Evolutionary conservation across 306 rosid species (phyloP).

Genomic region (Purshia tridentata): DNA sequence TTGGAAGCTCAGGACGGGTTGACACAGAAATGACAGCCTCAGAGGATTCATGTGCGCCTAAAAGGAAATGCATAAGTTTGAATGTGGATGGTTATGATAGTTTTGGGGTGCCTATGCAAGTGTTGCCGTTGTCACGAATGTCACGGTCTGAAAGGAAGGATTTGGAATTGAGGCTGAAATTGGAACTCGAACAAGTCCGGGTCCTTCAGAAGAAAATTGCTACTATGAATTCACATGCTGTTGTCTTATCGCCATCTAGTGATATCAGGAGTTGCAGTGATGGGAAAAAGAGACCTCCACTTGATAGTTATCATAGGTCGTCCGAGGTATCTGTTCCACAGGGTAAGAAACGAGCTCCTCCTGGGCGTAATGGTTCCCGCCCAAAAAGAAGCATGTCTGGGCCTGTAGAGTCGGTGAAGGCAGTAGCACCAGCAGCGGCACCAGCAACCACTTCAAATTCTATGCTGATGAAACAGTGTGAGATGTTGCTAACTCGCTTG

Average conservation of each 20-base stretch:
- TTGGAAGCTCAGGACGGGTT: slow-evolving; percentile 72
- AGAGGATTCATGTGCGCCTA: slow-evolving; percentile 61
- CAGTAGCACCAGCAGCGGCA: slow-evolving; percentile 18
- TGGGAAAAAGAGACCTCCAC: slow-evolving; percentile 57
- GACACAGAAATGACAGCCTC: slow-evolving; percentile 54
- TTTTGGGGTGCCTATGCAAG: slow-evolving; percentile 62
- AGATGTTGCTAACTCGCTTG: slow-evolving; percentile 50
- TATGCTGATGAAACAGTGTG: slow-evolving; percentile 60
- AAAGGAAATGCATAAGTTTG: slow-evolving; percentile 56
- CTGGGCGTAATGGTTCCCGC: slow-evolving; percentile 61
- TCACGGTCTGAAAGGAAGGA: slow-evolving; percentile 63
- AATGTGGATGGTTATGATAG: slow-evolving; percentile 48
- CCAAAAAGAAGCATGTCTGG: slow-evolving; percentile 44
- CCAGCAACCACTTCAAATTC: slow-evolving; percentile 41
- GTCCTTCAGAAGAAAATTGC: slow-evolving; percentile 58
- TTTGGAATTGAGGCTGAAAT: slow-evolving; percentile 56
- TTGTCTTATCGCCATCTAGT: slow-evolving; percentile 55
- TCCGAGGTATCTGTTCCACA: slow-evolving; percentile 37
- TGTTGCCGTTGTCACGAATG: slow-evolving; percentile 56
- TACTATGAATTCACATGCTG: slow-evolving; percentile 31
- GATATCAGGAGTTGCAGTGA: slow-evolving; percentile 63
- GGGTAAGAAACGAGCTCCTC: slow-evolving; percentile 56
- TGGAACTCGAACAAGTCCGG: slow-evolving; percentile 79
- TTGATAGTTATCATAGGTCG: slow-evolving; percentile 39
- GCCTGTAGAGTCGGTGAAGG: slow-evolving; percentile 44